Evolutionary conservation across 441 rosid genomes (phyloP), one percentile per base, ranked within the genome.

Genomic region (Pelargonium myrrhifolium): DNA sequence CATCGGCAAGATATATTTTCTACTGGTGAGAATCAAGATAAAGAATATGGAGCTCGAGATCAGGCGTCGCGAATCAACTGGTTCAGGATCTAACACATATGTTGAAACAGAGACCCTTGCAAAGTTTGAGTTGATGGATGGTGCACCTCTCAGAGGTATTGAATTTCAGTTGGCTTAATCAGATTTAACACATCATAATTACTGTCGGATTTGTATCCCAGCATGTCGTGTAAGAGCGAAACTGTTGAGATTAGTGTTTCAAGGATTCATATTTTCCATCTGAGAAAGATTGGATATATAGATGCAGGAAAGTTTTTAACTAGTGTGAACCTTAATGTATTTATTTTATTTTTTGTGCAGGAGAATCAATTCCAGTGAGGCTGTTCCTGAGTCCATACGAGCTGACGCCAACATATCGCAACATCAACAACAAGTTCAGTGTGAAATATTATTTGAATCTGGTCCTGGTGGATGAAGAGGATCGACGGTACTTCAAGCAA

Each of bases 11-110:
- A 74, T 74, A 20, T 74, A 74, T 65, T 74, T 74, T 56, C 77
- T 74, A 45, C 24, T 74, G 21, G 73, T 74, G 21, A 69, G 77
- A 69, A 74, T 74, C 72, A 93, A 88, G 89, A 89, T 93, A 71
- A 93, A 93, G 77, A 91, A 88, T 69, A 94, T 91, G 99, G 99
- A 94, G 78, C 96, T 94, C 68, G 99, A 94, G 86, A 94, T 94
- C 72, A 83, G 99, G 71, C 93, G 97, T 70, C 84, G 97, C 69
- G 99, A 91, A 80, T 91, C 99, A 51, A 94, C 99, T 0, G 99
- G 99, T 65, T 84, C 96, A 65, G 97, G 99, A 69, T 80, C 96
- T 67, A 92, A 87, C 73, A 94, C 99, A 7, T 92, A 92, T 68
- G 99, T 94, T 10, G 99, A 92, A 82, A 94, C 99, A 10, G 98